phyloP scores from a whole-genome alignment of 176 grass and related monocot genomes.

The Hyparrhenia diplandra region DNA sequence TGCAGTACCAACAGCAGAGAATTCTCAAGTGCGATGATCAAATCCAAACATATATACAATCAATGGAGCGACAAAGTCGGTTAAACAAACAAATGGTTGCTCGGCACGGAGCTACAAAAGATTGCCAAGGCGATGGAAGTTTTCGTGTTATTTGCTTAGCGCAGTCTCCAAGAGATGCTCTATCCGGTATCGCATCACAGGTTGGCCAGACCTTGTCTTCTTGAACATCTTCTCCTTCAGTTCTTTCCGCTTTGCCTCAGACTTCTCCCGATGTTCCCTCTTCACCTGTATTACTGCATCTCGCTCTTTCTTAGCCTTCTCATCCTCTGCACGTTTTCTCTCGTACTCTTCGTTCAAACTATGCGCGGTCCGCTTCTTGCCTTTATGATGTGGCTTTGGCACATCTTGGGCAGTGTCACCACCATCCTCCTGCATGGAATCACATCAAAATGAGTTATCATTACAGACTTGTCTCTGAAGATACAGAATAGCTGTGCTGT shows the following conservation, averaged over 20 bases:
- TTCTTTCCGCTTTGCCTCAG: conserved; percentile 55
- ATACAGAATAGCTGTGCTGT: neutral
- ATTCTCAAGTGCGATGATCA: neutral
- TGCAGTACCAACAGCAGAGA: neutral
- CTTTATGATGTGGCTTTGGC: conserved; percentile 35
- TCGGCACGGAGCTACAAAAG: conserved; percentile 3
- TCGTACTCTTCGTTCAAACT: conserved; percentile 77
- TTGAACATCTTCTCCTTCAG: conserved; percentile 84
- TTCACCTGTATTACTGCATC: conserved; percentile 54
- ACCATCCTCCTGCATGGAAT: conserved; percentile 25
- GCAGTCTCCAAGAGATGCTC: conserved; percentile 77
- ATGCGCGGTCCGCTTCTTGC: conserved; percentile 32
- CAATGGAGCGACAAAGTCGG: neutral
- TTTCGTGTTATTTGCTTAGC: conserved; percentile 39
- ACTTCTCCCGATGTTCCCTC: conserved; percentile 46
- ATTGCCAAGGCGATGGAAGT: neutral
- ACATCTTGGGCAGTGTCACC: conserved; percentile 15
- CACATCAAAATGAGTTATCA: neutral
- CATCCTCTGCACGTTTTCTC: conserved; percentile 63
- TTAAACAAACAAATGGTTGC: neutral
- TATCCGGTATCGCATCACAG: conserved; percentile 86
- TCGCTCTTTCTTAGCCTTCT: conserved; percentile 63
- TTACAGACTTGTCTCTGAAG: neutral
- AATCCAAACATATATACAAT: conserved; percentile 9
- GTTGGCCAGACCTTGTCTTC: conserved; percentile 86